Evolutionary conservation across 2,329 filamentous ascomycete species (phyloP), one percentile per base, ranked within the genome.

Genomic region (Clarireedia monteithiana): DNA sequence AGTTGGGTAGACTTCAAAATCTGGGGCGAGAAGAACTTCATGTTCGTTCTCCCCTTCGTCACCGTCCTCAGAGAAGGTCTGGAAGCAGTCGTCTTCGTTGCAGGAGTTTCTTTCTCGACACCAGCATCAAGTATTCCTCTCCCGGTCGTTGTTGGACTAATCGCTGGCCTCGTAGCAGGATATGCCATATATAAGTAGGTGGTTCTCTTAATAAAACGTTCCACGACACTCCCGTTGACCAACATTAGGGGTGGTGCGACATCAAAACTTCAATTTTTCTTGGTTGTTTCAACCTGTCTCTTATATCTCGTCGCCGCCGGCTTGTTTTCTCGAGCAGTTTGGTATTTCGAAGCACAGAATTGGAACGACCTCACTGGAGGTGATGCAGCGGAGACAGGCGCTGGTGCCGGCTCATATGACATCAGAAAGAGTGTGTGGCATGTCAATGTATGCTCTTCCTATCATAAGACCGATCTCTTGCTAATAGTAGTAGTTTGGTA

Each of bases 31-130:
- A 90, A 88, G 70, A 94, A 95, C 67, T 83, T 85, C 66, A 89
- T 95, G 86, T 94, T 95, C 69, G 71, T 89, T 47, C 75, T 95
- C 54, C 91, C 91, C 1, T 95, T 95, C 71, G 78, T 95, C 68
- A 95, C 90, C 0, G 86, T 94, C n/a, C 73, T 95, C 14, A 78
- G 91, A 38, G 90, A 95, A 70, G 91, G 90, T 2, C 80, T 95
- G 30, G 91, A 96, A 69, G 89, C 87, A 0, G 85, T 95, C 38
- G 81, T 95, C 24, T 95, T 95, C 70, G 83, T 95, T 53, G 89
- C 88, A 15, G 91, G 90, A 20, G 90, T 96, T 4, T 86, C 86
- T 3, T 83, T 95, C 54, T 82, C 84, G 0, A 76, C 87, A 3
- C 88, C 89, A 0, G 89, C 88, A 2, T 82, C 80, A 5, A 79